A percentile compares a stretch with the other conserved stretches of the same genome.
These are phyloP conservation scores for Schrenkiella parvula DNA, from an alignment of 345 rosid genomes.

Conservation along the genomic window DNA sequence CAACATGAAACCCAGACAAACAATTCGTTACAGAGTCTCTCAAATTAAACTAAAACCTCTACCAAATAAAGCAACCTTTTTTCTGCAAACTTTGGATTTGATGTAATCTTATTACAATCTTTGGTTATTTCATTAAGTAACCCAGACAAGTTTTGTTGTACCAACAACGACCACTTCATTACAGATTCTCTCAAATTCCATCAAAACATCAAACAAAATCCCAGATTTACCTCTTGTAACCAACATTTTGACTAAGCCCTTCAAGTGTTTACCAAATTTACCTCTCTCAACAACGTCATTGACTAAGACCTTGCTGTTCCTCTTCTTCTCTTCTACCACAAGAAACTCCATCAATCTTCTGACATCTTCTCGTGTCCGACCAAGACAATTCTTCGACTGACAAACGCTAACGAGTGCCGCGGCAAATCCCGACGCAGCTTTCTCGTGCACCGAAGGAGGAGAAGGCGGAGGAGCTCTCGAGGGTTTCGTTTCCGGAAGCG, in stretches of 20 bases:
- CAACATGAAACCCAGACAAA: slow-evolving; percentile 34
- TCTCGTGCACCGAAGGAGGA: slow-evolving; percentile 35
- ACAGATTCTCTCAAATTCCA: slow-evolving; percentile 61
- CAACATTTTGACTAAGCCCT: slow-evolving; percentile 53
- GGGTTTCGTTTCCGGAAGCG: not conserved
- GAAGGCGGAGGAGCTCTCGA: slow-evolving; percentile 1
- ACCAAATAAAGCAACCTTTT: not conserved
- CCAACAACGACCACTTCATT: slow-evolving; percentile 36
- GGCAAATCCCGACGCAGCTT: slow-evolving; percentile 63
- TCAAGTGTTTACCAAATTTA: slow-evolving; percentile 41
- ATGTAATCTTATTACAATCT: not conserved
- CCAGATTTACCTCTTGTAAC: slow-evolving; percentile 41
- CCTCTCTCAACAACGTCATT: slow-evolving; percentile 37
- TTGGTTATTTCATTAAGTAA: slow-evolving; percentile 24
- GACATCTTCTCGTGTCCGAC: slow-evolving; percentile 43
- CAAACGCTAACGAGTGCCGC: slow-evolving; percentile 67
- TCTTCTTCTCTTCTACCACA: slow-evolving; percentile 40
- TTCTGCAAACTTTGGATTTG: not conserved
- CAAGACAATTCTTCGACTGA: slow-evolving; percentile 45
- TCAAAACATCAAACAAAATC: slow-evolving; percentile 48
- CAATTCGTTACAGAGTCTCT: slow-evolving; percentile 46
- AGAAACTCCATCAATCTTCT: slow-evolving; percentile 38
- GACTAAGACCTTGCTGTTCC: slow-evolving; percentile 28
- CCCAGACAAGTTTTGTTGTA: slow-evolving; percentile 32
- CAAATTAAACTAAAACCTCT: slow-evolving; percentile 47